Evolutionary conservation across 345 rosid genomes (phyloP).

Genomic region (Pistacia atlantica): DNA sequence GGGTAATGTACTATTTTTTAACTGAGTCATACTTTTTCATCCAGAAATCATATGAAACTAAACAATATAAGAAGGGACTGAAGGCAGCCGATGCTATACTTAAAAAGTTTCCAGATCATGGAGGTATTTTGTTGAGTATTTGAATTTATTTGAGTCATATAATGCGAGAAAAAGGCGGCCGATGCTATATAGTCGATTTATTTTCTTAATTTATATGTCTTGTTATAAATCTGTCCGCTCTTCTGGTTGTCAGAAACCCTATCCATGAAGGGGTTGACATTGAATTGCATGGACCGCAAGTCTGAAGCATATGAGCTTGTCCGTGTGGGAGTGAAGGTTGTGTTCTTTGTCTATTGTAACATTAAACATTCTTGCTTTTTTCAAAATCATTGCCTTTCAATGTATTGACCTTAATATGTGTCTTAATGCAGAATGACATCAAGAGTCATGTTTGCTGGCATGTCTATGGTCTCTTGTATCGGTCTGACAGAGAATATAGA

Average conservation of each 20-base stretch:
- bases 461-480: slow-evolving; percentile 95
- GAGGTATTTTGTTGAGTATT: slow-evolving; percentile 56
- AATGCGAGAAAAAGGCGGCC: background rate
- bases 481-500: slow-evolving; percentile 98
- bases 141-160: background rate
- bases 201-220: background rate
- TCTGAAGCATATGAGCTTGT: slow-evolving; percentile 98
- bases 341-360: slow-evolving; percentile 10
- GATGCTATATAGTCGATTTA: background rate
- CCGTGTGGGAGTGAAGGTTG: slow-evolving; percentile 90
- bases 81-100: slow-evolving; percentile 98
- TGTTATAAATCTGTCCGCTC: background rate
- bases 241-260: slow-evolving; percentile 70
- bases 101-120: slow-evolving; percentile 99
- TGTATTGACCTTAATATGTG: slow-evolving; percentile 17
- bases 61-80: slow-evolving; percentile 97
- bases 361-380: slow-evolving; percentile 1
- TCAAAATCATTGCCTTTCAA: slow-evolving; percentile 17
- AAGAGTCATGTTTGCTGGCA: slow-evolving; percentile 99
- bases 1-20: slow-evolving; percentile 11
- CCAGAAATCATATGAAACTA: slow-evolving; percentile 99
- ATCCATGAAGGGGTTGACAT: slow-evolving; percentile 97
- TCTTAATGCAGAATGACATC: slow-evolving; percentile 83
- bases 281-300: slow-evolving; percentile 99
- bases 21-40: background rate